Evolutionary conservation across 208 protist genomes (phyloP), one percentile per base, ranked within the genome.

Genomic region (Trypanosoma theileri): DNA sequence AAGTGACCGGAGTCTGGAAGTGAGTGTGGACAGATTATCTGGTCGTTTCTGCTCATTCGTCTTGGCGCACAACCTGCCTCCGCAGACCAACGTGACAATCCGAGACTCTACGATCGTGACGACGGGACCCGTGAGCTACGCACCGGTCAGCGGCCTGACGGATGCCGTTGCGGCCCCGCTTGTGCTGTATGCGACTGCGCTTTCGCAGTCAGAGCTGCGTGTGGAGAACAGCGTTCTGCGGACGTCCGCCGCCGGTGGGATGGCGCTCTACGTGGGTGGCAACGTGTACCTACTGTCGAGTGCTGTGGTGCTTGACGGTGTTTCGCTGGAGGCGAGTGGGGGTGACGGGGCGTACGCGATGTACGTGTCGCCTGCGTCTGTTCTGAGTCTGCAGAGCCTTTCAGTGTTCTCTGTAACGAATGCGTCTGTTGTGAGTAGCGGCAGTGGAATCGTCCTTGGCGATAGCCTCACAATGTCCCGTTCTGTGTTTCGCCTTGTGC

Each of bases 401-500:
- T 65, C 59, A 4, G 59, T 65, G 28, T 65, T 65, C 40, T 65
- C 59, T 40, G 46, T 65, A 46, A 45, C 48, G 19, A 55, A 55
- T 7, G 46, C 26, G 46, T 24, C 48, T n/a, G 24, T 55, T 1
- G 48, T 14, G 48, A 44, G 59, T 46, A 55, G 44, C 14, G 48
- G 48, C 10, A 26, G 26, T 9, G 59, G 46, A 3, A 24, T 65
- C 40, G 26, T 16, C 13, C 59, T 65, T 19, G 59, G 61, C 7
- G n/a, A 19, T 35, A 4, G 19, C 35, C n/a, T 66, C 31, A 56
- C 46, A 11, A 0, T 66, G 1, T 66, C 61, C 13, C 1, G 35
- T 14, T 66, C 61, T 17, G 61, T 66, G 50, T 26, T 66, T 16
- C 61, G 61, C 31, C 41, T 66, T 48, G 61, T 66, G 46, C 17